Base-by-base conservation (phyloP, 345 rosid genomes). In the Camelina hispida region DNA sequence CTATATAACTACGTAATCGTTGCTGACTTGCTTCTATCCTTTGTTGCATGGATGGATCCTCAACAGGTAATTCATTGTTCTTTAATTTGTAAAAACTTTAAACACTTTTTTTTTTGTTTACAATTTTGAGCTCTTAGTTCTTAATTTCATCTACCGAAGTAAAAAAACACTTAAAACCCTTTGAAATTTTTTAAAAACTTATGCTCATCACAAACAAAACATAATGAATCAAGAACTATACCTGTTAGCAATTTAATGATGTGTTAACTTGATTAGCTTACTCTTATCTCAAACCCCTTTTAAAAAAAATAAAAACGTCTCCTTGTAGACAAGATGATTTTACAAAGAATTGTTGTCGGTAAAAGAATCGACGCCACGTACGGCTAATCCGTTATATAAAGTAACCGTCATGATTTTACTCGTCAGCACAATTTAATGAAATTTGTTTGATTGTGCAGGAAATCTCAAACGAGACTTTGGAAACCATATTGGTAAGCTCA, bases 31-130 rank as follows among this genome's bases (percentile, higher is more conserved):
- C 6, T 32, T 61, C 9, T 59, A 51, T 20, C 59, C 43, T 71
- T 60, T 60, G 74, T 82, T 86, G 86, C 83, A 84, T 84, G 87
- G 76, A 88, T 88, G 93, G 93, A 88, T 83, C 82, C 82, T 83
- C 71, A 59, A 60, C 87, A 85, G 93, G 93, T 87, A 78, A 48
- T 55, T 44, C 55, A 12, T 54, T 55, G 10, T 23, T 38, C 34
- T 7, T 5, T 74, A 52, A 38, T 17, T 25, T 42, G 28, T 11
- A 6, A 46, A 46, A 15, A 0, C 23, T 32, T 34, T 43, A 4
- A 17, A 13, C 32, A 13, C 9, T 9, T 38, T 8, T 9, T 38
- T 8, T 4, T 10, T n/a, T 32, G 6, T 18, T 50, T 13, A 12
- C 13, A 48, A 55, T 17, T 42, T 46, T 62, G 40, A 69, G 35